Percentiles rank a stretch among this genome's conserved stretches.
Evolutionary conservation across 2,329 filamentous ascomycete species (phyloP).

Genomic region (Teratosphaeria zuluensis): DNA sequence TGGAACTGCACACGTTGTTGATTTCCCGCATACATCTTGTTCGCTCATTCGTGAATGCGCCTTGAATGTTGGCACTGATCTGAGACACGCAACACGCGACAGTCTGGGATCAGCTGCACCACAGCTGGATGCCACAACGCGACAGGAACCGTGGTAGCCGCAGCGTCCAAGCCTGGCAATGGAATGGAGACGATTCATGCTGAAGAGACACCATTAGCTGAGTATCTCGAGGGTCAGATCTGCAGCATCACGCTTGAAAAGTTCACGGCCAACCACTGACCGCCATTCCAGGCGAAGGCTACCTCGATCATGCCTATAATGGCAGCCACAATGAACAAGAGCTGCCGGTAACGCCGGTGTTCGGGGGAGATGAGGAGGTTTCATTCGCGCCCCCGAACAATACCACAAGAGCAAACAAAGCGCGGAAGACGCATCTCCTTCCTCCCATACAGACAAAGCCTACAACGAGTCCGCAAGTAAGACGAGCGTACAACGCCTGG

Average conservation of each 20-base stretch:
- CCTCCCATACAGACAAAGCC: slow-evolving; percentile 3
- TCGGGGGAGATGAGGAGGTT: neutral
- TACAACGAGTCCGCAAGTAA: slow-evolving; percentile 18
- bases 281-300: slow-evolving; percentile 1
- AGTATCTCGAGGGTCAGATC: slow-evolving; percentile 74
- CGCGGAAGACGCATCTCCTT: slow-evolving; percentile 2
- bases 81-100: neutral
- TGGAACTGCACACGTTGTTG: neutral
- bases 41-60: neutral
- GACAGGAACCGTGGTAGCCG: neutral
- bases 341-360: neutral
- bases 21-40: neutral
- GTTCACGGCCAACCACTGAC: neutral
- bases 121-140: neutral
- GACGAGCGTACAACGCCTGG: slow-evolving; percentile 37
- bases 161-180: slow-evolving; percentile 14
- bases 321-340: neutral
- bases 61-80: neutral
- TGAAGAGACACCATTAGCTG: slow-evolving; percentile 77
- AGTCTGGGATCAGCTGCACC: neutral
- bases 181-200: slow-evolving; percentile 80
- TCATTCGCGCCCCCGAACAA: slow-evolving; percentile 13
- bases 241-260: neutral
- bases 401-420: neutral
- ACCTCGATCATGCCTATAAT: slow-evolving; percentile 1